Evolutionary conservation across 768 basidiomycete species (phyloP).

Genomic region (Collybiopsis luxurians): DNA sequence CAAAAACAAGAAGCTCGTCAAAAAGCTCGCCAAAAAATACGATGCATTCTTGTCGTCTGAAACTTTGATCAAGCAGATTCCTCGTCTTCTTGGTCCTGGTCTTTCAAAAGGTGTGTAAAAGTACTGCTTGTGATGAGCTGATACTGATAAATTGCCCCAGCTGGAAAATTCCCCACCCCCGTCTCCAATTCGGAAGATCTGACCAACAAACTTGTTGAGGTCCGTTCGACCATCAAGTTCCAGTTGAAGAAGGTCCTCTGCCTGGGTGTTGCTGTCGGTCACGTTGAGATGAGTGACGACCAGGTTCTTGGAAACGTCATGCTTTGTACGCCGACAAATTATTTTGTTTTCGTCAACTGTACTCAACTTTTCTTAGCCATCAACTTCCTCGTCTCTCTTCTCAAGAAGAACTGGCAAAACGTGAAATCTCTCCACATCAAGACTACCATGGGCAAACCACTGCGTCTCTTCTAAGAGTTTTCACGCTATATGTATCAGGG

Average conservation of each 20-base stretch:
- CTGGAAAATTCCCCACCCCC: conserved; percentile 99
- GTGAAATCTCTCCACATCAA: conserved; percentile 99
- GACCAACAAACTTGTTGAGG: conserved; percentile 85
- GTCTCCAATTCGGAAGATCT: conserved; percentile 92
- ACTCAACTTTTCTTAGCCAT: conserved; percentile 55
- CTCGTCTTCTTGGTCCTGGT: conserved; percentile 99
- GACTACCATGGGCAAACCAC: conserved; percentile 98
- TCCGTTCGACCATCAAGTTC: conserved; percentile 99
- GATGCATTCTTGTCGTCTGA: conserved; percentile 99
- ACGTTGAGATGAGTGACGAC: conserved; percentile 96
- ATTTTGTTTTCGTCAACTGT: not conserved
- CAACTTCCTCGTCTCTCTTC: conserved; percentile 98
- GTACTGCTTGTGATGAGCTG: not conserved
- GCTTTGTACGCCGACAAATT: conserved; percentile 61
- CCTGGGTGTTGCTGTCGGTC: conserved; percentile 97
- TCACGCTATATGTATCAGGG: conserved; percentile 10
- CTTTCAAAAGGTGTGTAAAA: conserved; percentile 84
- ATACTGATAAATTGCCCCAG: conserved; percentile 32
- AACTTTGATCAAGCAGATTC: conserved; percentile 98
- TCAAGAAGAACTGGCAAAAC: conserved; percentile 99
- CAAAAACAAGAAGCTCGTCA: conserved; percentile 99
- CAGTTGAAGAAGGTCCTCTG: conserved; percentile 99
- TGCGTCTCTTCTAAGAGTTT: conserved; percentile 81
- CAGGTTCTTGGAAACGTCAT: conserved; percentile 97
- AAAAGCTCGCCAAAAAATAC: conserved; percentile 99